These are phyloP conservation scores for Penicillium maclennaniae DNA, from an alignment of 495 filamentous ascomycete genomes.

Conservation along the genomic window DNA sequence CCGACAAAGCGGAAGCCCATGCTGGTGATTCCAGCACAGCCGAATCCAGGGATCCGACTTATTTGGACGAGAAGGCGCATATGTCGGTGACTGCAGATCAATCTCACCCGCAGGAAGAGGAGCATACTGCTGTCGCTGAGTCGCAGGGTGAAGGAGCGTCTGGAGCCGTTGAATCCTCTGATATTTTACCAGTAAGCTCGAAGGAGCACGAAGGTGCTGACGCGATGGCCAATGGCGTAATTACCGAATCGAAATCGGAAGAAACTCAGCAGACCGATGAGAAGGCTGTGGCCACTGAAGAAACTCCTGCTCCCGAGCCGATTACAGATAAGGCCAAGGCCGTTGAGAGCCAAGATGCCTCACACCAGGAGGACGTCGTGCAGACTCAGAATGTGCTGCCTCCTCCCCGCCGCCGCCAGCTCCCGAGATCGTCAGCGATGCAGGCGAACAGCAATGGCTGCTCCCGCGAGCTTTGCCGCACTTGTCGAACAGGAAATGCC, in stretches of 20 bases:
- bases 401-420: slow-evolving; percentile 57
- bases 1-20: slow-evolving; percentile 48
- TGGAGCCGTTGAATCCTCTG: slow-evolving; percentile 13
- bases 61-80: slow-evolving; percentile 50
- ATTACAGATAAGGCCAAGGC: slow-evolving; percentile 7
- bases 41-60: slow-evolving; percentile 51
- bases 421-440: slow-evolving; percentile 25
- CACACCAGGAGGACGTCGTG: slow-evolving; percentile 31
- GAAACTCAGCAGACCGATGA: slow-evolving; percentile 7
- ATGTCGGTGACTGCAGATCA: slow-evolving; percentile 34
- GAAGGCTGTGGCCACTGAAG: slow-evolving; percentile 10
- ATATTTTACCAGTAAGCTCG: slow-evolving; percentile 2
- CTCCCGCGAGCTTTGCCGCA: slow-evolving; percentile 73
- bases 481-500: slow-evolving; percentile 82
- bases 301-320: slow-evolving; percentile 9
- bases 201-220: slow-evolving; percentile 8
- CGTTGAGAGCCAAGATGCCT: slow-evolving; percentile 14
- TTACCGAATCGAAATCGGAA: slow-evolving; percentile 13
- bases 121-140: slow-evolving; percentile 18
- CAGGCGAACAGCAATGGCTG: slow-evolving; percentile 62
- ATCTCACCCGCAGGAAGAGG: slow-evolving; percentile 33
- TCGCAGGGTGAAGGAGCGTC: slow-evolving; percentile 27
- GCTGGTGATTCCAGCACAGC: slow-evolving; percentile 51
- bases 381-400: slow-evolving; percentile 45
- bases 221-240: slow-evolving; percentile 7